Base-by-base conservation (phyloP, 495 filamentous ascomycete genomes). In the Pseudotulostoma volvatum region DNA sequence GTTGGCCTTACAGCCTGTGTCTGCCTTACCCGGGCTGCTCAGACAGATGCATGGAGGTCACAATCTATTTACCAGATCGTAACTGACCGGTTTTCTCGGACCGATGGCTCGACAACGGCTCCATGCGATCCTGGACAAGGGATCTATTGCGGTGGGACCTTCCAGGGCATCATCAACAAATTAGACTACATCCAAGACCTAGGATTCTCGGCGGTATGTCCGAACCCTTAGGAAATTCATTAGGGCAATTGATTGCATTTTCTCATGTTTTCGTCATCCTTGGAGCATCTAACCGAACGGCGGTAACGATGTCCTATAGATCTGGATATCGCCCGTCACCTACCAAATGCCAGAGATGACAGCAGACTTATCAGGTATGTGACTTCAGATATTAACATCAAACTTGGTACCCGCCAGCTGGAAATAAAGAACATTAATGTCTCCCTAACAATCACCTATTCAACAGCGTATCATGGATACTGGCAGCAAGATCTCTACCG, bases 301-400 rank as follows among this genome's bases (percentile, higher is more conserved):
- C n/a, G n/a, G n/a, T n/a, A n/a, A n/a, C n/a, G n/a, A n/a, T n/a
- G n/a, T n/a, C n/a, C 23, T 11, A 28, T 11, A 28, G 7, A 69
- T 87, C 34, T 88, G 82, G 83, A 90, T 87, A 38, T 80, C 79
- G 0, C 84, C 81, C 0, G 63, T 88, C 9, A 79, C 79, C n/a
- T 56, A 62, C 28, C 71, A 84, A 40, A 48, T 84, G n/a, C 52
- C 64, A 2, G 57, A 61, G 3, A 54, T 61, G 8, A 72, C 67
- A 8, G 39, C 48, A 11, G 23, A 28, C 23, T 11, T 28, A 28
- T 28, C 23, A 28, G 23, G 23, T 28, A 28, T 28, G 23, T n/a
- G n/a, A n/a, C n/a, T n/a, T n/a, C n/a, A n/a, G n/a, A n/a, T n/a
- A n/a, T n/a, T n/a, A n/a, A n/a, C n/a, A n/a, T n/a, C n/a, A n/a